Evolutionary conservation across 1,284 basidiomycete species (phyloP).

Genomic region (Ustilago sp.): DNA sequence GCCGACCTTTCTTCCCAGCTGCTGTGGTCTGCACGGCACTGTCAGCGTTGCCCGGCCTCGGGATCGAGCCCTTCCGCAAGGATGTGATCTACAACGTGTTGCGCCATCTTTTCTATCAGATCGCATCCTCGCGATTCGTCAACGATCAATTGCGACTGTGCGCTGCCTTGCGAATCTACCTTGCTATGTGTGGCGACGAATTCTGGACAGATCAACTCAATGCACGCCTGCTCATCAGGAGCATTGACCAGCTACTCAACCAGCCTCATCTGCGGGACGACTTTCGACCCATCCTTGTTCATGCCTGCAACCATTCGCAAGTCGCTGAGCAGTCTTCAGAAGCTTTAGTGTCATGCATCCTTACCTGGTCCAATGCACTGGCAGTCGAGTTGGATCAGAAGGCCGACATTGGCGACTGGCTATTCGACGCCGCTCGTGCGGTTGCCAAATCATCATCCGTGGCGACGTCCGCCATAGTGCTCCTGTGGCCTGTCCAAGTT

Average conservation of each 20-base stretch:
- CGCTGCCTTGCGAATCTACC: conserved; percentile 74
- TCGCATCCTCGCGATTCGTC: conserved; percentile 80
- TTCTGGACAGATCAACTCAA: conserved; percentile 46
- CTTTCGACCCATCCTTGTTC: conserved; percentile 77
- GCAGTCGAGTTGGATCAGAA: conserved; percentile 1
- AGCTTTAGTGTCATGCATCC: conserved; percentile 30
- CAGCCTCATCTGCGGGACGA: conserved; percentile 78
- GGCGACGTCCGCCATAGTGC: conserved; percentile 24
- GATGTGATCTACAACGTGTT: conserved; percentile 48
- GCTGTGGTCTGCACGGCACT: conserved; percentile 27
- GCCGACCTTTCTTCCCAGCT: conserved; percentile 39
- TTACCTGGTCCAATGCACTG: conserved; percentile 22
- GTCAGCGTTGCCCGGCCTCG: conserved; percentile 11
- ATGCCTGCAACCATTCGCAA: conserved; percentile 31
- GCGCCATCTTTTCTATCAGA: conserved; percentile 78
- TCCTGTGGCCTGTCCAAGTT: conserved; percentile 34
- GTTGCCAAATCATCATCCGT: conserved; percentile 23
- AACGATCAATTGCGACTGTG: conserved; percentile 86
- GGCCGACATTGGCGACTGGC: conserved; percentile 14
- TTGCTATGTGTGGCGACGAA: conserved; percentile 42
- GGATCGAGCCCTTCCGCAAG: conserved; percentile 19
- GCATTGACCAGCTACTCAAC: conserved; percentile 76
- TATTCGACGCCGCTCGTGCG: conserved; percentile 29
- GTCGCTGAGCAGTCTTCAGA: conserved; percentile 16
- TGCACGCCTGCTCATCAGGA: conserved; percentile 75